These are phyloP conservation scores for Phtheirospermum japonicum DNA, from an alignment of 257 asterid species.

Conservation along the genomic window DNA sequence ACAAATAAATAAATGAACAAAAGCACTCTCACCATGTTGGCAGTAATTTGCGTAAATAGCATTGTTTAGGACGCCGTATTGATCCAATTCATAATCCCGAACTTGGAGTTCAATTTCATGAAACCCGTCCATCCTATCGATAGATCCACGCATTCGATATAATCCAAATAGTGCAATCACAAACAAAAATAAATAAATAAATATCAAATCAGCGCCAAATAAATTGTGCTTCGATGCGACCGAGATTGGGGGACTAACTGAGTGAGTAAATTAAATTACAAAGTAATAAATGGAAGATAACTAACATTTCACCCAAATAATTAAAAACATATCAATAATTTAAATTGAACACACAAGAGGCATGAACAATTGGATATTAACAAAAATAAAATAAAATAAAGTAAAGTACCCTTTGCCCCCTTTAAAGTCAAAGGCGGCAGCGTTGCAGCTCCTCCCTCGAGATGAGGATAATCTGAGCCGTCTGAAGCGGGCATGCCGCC, in stretches of 20 bases:
- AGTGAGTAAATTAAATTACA: no score
- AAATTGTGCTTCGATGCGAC: no score
- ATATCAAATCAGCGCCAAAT: no score
- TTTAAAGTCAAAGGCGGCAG: conserved; percentile 47
- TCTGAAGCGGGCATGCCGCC: conserved; percentile 29
- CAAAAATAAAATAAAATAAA: not conserved
- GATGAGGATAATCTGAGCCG: conserved; percentile 24
- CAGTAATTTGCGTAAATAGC: conserved; percentile 86
- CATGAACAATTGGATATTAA: not conserved
- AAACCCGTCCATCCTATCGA: conserved; percentile 58
- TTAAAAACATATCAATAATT: no score
- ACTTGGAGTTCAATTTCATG: conserved; percentile 84
- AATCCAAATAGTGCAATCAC: not conserved
- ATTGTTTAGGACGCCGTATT: conserved; percentile 90
- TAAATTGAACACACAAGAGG: no score
- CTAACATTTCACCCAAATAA: no score
- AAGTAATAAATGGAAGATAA: no score
- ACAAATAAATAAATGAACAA: no score
- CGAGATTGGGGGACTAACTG: no score
- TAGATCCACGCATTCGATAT: no score
- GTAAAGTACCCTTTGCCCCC: conserved; percentile 60
- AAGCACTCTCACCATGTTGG: conserved; percentile 61
- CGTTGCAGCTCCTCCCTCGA: conserved; percentile 32
- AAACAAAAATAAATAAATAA: not conserved
- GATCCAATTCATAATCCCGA: conserved; percentile 91